A percentile compares a stretch with the other conserved stretches of the same genome.
These are phyloP conservation scores for Coniosporium apollinis DNA, from an alignment of 495 filamentous ascomycete species.

Conservation along the genomic window DNA sequence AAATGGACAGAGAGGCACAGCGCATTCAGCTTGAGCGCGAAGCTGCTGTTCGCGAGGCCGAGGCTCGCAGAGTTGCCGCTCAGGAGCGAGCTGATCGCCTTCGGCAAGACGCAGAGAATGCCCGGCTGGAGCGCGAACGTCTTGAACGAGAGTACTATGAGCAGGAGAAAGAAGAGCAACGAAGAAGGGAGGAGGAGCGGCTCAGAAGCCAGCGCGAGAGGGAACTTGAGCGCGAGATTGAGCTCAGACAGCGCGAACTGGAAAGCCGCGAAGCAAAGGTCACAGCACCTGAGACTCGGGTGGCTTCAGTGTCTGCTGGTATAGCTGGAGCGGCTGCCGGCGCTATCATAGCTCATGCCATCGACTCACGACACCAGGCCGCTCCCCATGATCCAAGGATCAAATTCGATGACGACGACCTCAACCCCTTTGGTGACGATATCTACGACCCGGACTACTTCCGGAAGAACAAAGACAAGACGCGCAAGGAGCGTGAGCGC, in stretches of 20 bases:
- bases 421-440: conserved; percentile 20
- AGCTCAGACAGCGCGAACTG: conserved; percentile 9
- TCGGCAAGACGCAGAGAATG: no score
- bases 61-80: no score
- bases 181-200: neutral
- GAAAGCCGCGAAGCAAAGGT: conserved; percentile 10
- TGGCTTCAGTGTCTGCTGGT: conserved; percentile 10
- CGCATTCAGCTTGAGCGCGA: no score
- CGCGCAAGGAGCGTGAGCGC: conserved; percentile 2
- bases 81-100: no score
- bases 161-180: neutral
- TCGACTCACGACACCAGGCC: no score
- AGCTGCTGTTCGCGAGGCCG: no score
- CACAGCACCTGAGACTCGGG: conserved; percentile 6
- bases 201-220: conserved; percentile 7
- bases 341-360: conserved; percentile 14
- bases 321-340: conserved; percentile 17
- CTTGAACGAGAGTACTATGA: conserved; percentile 4
- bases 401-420: no score
- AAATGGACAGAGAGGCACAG: conserved; percentile 3
- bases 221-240: conserved; percentile 9
- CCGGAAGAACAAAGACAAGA: conserved; percentile 10
- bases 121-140: conserved; percentile 10
- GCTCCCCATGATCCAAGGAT: no score
- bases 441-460: conserved; percentile 23